Base-by-base conservation (phyloP, 2,329 filamentous ascomycete genomes). In the Ceratocystis ficicola region DNA sequence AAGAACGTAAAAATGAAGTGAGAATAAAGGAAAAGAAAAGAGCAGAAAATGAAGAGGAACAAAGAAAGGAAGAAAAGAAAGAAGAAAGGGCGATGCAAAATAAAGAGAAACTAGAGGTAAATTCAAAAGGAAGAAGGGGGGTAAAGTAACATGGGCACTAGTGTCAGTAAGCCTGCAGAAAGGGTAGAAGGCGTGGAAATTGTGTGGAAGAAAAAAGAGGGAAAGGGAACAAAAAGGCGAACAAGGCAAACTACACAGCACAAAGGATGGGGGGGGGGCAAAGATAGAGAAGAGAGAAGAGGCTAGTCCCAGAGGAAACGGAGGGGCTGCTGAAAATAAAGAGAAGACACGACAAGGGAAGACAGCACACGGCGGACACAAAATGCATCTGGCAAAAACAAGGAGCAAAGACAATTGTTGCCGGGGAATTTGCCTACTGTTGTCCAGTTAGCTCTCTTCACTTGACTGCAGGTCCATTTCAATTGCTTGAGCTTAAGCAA, bases 121-220 rank as follows among this genome's bases (percentile, higher is more conserved):
- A 17, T 60, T 46, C 59, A 62, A 48, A 62, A 62, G 10, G 36
- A 62, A 62, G 10, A 22, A 44, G 44, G 25, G 36, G 36, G 44
- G 17, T 48, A 48, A 48, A 48, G 46, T 48, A 20, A 20, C 46
- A 60, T 44, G 46, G 41, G 28, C 28, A 65, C 41, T 65, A 65
- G 57, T 48, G 17, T 62, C 17, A 55, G 50, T 30, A 46, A 55
- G 50, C 50, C 25, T 55, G 20, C 50, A 55, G 25, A 55, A 48
- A 57, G 36, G 63, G 50, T 20, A 55, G 32, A 57, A 62, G 57
- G 66, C 55, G 67, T 61, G 66, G 60, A 67, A 66, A 32, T 65
- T 65, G 55, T 63, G 66, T 57, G 55, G 44, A 41, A 28, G 46
- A 50, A 57, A 48, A 36, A 57, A 44, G 15, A 48, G 32, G 28